Evolutionary conservation across 2,329 filamentous ascomycete genomes (phyloP).

Genomic region (Phyllosticta paracitricarpa): DNA sequence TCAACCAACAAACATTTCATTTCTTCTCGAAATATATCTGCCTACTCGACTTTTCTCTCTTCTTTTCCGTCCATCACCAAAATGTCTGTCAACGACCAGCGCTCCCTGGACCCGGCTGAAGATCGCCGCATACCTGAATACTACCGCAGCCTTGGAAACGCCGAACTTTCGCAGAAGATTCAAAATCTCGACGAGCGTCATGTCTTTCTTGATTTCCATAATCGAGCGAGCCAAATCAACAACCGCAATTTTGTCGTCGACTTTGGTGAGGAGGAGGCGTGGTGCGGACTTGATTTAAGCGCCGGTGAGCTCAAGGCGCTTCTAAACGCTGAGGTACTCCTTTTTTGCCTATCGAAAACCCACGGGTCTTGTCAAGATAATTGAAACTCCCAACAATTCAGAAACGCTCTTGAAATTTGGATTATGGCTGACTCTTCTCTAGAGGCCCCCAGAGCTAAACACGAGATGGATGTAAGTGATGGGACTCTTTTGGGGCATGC

Average conservation of each 20-base stretch:
- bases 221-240: conserved; percentile 28
- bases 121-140: conserved; percentile 20
- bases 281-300: conserved; percentile 46
- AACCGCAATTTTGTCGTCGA: conserved; percentile 56
- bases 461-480: conserved; percentile 60
- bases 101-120: background rate
- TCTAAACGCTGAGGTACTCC: conserved; percentile 18
- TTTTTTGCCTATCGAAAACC: background rate
- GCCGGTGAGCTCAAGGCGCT: conserved; percentile 24
- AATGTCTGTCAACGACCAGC: conserved; percentile 5
- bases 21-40: background rate
- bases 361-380: too few species aligned
- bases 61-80: background rate
- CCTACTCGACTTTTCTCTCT: background rate
- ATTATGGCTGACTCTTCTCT: conserved; percentile 1
- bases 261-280: conserved; percentile 48
- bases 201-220: conserved; percentile 37
- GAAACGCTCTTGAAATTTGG: background rate
- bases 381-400: background rate
- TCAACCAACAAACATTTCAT: background rate
- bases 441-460: conserved; percentile 39
- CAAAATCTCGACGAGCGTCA: conserved; percentile 43
- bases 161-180: conserved; percentile 32
- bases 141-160: conserved; percentile 25
- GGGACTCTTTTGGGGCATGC: background rate